Evolutionary conservation across 805 yeast genomes (phyloP), one percentile per base, ranked within the genome.

Genomic region (Yamadazyma insecticola): DNA sequence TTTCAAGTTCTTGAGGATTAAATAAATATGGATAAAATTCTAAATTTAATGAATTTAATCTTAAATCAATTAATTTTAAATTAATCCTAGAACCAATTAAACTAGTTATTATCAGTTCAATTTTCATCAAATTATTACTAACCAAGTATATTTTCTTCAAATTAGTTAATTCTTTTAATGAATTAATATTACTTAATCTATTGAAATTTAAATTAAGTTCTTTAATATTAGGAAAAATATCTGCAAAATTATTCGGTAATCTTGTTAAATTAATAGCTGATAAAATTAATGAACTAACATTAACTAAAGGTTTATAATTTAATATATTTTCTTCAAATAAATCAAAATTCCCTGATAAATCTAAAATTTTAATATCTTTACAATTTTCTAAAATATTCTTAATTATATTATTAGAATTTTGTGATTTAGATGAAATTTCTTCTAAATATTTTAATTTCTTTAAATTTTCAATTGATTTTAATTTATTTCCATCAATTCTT

Each of bases 11-110:
- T 6, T 60, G 59, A 4, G 72, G 70, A 38, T 65, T 67, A 48
- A 74, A 74, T 2, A 74, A 74, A 41, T 63, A 72, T 1, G 81
- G 77, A 45, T 74, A 73, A 29, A 69, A 55, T 8, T 61, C 67
- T 25, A 56, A 50, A 24, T 67, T 72, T 16, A 72, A 37, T 11
- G 75, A 70, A 40, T 74, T 74, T 33, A 73, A 63, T 22, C 79
- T 54, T 28, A 72, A 34, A 45, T 74, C 81, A 12, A 74, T 43
- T 6, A 60, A 50, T 33, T 47, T 53, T 39, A 74, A 43, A 3
- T 54, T 44, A 3, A 37, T 30, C 25, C 76, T 46, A 0, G 57
- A 41, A 0, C 52, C 54, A 4, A 53, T 41, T 18, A 61, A 39
- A 2, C 62, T 51, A 4, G 47, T 41, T 7, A 73, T 40, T 2